Evolutionary conservation across 352 stramenopile species (phyloP), one percentile per base, ranked within the genome.

Genomic region (Phytophthora capsici): DNA sequence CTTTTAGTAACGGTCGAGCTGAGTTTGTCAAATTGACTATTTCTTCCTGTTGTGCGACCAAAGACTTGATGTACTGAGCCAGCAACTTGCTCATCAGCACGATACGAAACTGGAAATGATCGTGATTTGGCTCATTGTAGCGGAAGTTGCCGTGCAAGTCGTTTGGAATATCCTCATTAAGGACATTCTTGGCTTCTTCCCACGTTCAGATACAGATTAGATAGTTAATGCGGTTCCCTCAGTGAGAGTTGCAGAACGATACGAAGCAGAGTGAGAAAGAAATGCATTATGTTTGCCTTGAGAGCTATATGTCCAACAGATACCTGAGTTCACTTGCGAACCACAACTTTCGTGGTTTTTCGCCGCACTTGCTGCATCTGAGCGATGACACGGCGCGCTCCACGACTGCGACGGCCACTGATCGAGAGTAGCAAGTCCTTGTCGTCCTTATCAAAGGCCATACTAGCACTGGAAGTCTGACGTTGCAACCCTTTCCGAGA

Each of bases 51-150:
- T 38, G 20, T 17, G 28, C 17, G 20, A 34, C 44, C n/a, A 49
- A 28, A 93, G 86, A 28, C 73, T 98, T 16, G 90, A 98, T 45
- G 90, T 98, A 44, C 68, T 98, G 48, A 94, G 81, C 61, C 91
- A 95, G 41, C 93, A 98, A 61, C 76, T 97, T n/a, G 82, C 92
- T 45, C 88, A 94, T 43, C 78, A 93, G 55, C 92, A 98, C 71
- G 83, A 89, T 55, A 94, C 82, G 8, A 92, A 95, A 57, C 81
- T 98, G 43, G 93, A 98, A 72, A 97, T 89, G 90, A 98, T 98
- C 66, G 88, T 98, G 36, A 98, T 98, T 54, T 97, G 90, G 89
- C 77, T 98, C 25, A 97, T 98, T 58, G 81, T 98, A 25, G 84
- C 87, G 1, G 91, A 98, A 68, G 88, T 98, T 17, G 88, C 90